A percentile compares a stretch with the other conserved stretches of the same genome.
Conservation (phyloP, 352 stramenopile genomes). For the Pythium insidiosum region DNA sequence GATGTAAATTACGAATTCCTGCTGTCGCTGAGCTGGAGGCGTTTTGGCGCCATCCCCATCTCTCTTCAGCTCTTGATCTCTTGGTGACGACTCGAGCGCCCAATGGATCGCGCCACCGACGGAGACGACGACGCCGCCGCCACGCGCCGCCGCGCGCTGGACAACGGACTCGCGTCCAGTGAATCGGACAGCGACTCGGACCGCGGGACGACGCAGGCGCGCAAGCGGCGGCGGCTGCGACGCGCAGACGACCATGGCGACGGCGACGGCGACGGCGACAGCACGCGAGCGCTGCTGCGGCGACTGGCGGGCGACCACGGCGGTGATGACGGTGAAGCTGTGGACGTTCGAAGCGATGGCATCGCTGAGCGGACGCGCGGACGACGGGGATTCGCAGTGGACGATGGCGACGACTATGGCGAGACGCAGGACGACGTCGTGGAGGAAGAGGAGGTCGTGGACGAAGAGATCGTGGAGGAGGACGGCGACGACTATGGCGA, state of each 20-base stretch:
- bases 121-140: too few species aligned
- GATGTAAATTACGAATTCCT: too few species aligned
- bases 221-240: constrained; percentile 23
- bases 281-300: background rate
- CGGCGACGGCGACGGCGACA: background rate
- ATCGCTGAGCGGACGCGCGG: constrained; percentile 14
- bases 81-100: too few species aligned
- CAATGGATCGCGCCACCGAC: too few species aligned
- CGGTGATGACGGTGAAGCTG: background rate
- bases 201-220: background rate
- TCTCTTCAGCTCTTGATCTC: too few species aligned
- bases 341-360: constrained; percentile 14
- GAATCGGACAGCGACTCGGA: background rate
- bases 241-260: constrained; percentile 10
- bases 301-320: background rate
- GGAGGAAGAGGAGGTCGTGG: constrained; percentile 60
- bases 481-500: too few species aligned
- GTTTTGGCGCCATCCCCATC: too few species aligned
- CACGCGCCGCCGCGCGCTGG: too few species aligned
- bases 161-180: too few species aligned
- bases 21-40: too few species aligned
- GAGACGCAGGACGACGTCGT: too few species aligned
- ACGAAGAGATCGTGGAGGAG: constrained; percentile 59
- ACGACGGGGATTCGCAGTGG: constrained; percentile 12
- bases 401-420: too few species aligned